These are phyloP conservation scores for Staphylotrichum longicolle DNA, from an alignment of 495 filamentous ascomycete genomes.

Conservation along the genomic window DNA sequence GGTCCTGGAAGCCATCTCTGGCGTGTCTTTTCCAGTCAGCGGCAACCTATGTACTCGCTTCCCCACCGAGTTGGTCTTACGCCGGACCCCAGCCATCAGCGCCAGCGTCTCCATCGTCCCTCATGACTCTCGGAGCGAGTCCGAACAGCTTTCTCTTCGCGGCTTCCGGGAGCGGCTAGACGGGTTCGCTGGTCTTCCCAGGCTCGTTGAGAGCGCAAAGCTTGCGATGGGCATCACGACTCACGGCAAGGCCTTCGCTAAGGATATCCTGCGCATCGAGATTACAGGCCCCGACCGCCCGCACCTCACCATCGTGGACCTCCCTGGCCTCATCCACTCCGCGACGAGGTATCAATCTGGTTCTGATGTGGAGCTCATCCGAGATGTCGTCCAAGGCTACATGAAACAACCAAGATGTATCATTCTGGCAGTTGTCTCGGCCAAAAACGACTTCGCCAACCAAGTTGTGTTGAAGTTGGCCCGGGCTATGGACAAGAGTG, in stretches of 20 bases:
- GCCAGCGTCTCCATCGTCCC: conserved; percentile 50
- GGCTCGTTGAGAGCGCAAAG: conserved; percentile 51
- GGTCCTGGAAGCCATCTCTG: conserved; percentile 67
- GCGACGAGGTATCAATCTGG: conserved; percentile 48
- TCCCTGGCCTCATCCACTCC: conserved; percentile 61
- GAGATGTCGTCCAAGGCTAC: conserved; percentile 55
- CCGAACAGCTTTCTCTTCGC: conserved; percentile 28
- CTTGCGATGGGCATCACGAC: conserved; percentile 16
- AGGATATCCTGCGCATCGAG: conserved; percentile 68
- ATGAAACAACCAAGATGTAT: conserved; percentile 60
- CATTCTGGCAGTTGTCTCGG: conserved; percentile 63
- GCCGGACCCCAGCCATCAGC: conserved; percentile 34
- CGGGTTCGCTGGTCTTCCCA: conserved; percentile 36
- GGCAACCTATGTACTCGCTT: conserved; percentile 64
- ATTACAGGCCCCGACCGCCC: conserved; percentile 61
- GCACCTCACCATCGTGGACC: conserved; percentile 66
- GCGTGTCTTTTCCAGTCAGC: conserved; percentile 63
- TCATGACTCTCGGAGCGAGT: conserved; percentile 26
- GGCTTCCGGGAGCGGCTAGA: conserved; percentile 29
- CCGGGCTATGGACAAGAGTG: conserved; percentile 68
- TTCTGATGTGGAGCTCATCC: conserved; percentile 52
- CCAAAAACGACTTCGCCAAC: too few species aligned
- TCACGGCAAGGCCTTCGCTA: conserved; percentile 50
- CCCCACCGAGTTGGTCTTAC: conserved; percentile 61
- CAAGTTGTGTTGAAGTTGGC: conserved; percentile 67